phyloP scores from a whole-genome alignment of 148 eudicot genomes.

The Cornus kousa region DNA sequence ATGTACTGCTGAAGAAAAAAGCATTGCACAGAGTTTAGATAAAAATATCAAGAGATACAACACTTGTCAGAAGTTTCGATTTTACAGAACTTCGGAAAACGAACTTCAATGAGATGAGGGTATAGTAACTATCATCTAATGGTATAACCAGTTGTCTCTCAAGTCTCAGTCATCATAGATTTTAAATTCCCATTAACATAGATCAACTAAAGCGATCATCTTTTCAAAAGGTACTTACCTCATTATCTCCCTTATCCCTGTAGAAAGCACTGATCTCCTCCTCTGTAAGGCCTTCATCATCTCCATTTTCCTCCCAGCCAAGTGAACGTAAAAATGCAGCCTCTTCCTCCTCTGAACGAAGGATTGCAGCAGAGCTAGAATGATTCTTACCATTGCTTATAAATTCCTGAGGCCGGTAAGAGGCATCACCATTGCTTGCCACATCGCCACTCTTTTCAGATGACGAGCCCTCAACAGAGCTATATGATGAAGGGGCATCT shows the following conservation, averaged over 20 bases:
- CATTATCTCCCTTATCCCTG: slow-evolving; percentile 24
- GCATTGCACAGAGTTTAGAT: not conserved
- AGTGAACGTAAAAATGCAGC: slow-evolving; percentile 43
- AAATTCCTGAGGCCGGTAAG: slow-evolving; percentile 8
- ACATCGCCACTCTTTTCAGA: slow-evolving; percentile 16
- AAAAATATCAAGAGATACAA: not conserved
- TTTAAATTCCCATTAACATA: not conserved
- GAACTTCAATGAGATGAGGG: too few relatives aligned
- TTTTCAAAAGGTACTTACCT: slow-evolving; percentile 18
- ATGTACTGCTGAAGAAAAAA: slow-evolving; percentile 27
- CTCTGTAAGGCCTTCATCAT: slow-evolving; percentile 47
- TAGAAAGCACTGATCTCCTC: slow-evolving; percentile 48
- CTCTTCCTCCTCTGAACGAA: slow-evolving; percentile 49
- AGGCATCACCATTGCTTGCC: slow-evolving; percentile 22
- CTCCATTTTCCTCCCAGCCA: slow-evolving; percentile 56
- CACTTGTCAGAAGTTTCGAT: not conserved
- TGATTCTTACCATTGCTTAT: slow-evolving; percentile 21
- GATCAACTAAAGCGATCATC: not conserved
- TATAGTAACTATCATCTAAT: not conserved
- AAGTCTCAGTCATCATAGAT: not conserved
- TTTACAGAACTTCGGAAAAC: too few relatives aligned
- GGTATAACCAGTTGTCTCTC: not conserved
- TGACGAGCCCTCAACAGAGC: slow-evolving; percentile 5
- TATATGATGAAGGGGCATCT: slow-evolving; percentile 2
- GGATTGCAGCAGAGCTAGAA: slow-evolving; percentile 21